Conservation (phyloP, 1,284 basidiomycete species). For the Rhodotorula sp. region DNA sequence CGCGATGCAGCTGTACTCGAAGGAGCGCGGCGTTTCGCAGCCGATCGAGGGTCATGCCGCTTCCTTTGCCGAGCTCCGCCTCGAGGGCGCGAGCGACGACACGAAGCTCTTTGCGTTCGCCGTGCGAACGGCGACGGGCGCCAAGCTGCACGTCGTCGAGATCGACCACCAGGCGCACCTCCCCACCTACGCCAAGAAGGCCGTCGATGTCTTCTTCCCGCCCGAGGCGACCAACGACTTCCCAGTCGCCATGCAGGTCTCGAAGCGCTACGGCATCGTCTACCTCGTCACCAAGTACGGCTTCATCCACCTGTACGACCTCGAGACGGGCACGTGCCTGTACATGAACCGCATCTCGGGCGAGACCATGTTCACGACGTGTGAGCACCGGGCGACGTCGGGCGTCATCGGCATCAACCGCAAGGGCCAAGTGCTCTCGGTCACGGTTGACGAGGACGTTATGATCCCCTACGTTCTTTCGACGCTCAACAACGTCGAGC, state of each 20-base stretch:
- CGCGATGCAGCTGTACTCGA: slow-evolving; percentile 91
- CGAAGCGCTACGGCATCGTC: slow-evolving; percentile 93
- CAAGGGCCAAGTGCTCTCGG: slow-evolving; percentile 95
- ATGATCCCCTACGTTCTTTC: slow-evolving; percentile 91
- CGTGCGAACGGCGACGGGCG: slow-evolving; percentile 90
- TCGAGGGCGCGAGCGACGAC: slow-evolving; percentile 76
- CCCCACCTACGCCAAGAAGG: slow-evolving; percentile 91
- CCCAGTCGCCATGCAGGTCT: slow-evolving; percentile 99
- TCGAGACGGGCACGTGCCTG: slow-evolving; percentile 96
- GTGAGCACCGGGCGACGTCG: slow-evolving; percentile 88
- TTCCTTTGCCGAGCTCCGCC: slow-evolving; percentile 87
- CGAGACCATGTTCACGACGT: slow-evolving; percentile 98
- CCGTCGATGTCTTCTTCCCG: slow-evolving; percentile 99
- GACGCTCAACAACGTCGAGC: slow-evolving; percentile 94
- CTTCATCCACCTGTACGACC: slow-evolving; percentile 98
- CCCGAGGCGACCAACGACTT: slow-evolving; percentile 98
- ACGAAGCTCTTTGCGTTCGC: slow-evolving; percentile 97
- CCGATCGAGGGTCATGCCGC: slow-evolving; percentile 99
- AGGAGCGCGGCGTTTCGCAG: slow-evolving; percentile 90
- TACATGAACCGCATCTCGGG: slow-evolving; percentile 99
- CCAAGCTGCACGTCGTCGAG: slow-evolving; percentile 98
- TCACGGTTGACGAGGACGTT: slow-evolving; percentile 94
- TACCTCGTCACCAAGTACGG: slow-evolving; percentile 99
- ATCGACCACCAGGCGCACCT: slow-evolving; percentile 96
- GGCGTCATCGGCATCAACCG: slow-evolving; percentile 99